These are phyloP conservation scores for Rhodotorula sp. DNA, from an alignment of 1,284 basidiomycete genomes.

Conservation along the genomic window DNA sequence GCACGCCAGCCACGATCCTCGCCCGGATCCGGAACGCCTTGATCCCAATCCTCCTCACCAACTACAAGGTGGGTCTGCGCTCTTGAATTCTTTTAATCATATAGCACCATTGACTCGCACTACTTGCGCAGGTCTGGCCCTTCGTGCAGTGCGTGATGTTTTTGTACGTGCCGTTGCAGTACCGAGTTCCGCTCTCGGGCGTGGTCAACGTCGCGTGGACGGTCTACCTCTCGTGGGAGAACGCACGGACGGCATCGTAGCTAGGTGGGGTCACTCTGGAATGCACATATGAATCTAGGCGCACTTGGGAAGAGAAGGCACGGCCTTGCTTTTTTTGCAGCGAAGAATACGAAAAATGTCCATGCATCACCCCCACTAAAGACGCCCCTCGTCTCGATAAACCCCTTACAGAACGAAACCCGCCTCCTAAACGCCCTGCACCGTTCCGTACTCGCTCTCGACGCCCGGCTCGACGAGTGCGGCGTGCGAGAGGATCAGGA, in stretches of 20 bases:
- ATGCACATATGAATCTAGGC: no score
- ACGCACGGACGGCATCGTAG: background rate
- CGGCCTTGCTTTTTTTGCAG: no score
- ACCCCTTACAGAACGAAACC: background rate
- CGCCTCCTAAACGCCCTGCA: conserved; percentile 53
- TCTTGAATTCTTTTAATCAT: background rate
- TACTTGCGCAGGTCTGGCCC: conserved; percentile 6
- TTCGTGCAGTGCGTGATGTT: conserved; percentile 21
- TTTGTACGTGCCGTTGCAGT: conserved; percentile 22
- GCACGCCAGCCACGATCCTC: background rate
- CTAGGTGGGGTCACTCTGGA: no score
- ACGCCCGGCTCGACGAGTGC: conserved; percentile 80
- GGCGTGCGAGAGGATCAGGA: conserved; percentile 68
- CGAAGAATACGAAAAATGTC: no score
- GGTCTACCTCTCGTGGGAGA: conserved; percentile 16
- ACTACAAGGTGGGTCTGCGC: conserved; percentile 2
- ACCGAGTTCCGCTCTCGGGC: conserved; percentile 16
- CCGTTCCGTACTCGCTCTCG: conserved; percentile 79
- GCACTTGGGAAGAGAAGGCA: no score
- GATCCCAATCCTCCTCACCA: conserved; percentile 14
- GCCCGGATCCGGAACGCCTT: conserved; percentile 3
- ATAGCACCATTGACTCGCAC: no score
- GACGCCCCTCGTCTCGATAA: no score
- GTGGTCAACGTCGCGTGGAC: conserved; percentile 18
- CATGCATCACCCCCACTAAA: no score